These are phyloP conservation scores for Canavalia ensiformis DNA, from an alignment of 306 rosid species.

Conservation along the genomic window DNA sequence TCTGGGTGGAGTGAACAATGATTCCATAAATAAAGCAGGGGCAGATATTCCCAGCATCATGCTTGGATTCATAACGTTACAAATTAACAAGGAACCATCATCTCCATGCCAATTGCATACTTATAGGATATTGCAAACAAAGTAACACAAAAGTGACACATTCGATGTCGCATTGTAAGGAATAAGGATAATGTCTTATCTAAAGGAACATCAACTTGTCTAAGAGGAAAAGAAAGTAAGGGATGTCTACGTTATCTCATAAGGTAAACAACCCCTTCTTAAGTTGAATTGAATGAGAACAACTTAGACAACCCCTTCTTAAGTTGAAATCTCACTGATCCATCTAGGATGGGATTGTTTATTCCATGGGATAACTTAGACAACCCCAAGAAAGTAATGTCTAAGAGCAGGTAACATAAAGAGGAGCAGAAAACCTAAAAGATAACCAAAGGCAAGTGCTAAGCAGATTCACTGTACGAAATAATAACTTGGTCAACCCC, in stretches of 20 bases:
- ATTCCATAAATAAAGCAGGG: slow-evolving; percentile 34
- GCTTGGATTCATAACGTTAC: background rate
- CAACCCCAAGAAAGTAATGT: background rate
- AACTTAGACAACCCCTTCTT: too few relatives aligned
- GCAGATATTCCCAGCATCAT: slow-evolving; percentile 3
- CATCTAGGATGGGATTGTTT: too few relatives aligned
- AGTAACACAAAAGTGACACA: background rate
- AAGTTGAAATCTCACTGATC: too few relatives aligned
- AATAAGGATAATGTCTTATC: background rate
- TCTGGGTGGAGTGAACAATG: background rate
- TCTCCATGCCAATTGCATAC: background rate
- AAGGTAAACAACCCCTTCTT: too few relatives aligned
- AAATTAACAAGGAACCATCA: slow-evolving; percentile 8
- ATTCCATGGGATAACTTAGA: too few relatives aligned
- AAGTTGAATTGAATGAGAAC: too few relatives aligned
- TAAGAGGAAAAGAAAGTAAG: slow-evolving; percentile 24
- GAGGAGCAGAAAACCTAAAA: slow-evolving; percentile 3
- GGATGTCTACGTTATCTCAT: too few relatives aligned
- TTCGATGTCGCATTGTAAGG: background rate
- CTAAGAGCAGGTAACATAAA: slow-evolving; percentile 2
- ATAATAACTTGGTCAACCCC: background rate
- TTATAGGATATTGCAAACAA: slow-evolving; percentile 1
- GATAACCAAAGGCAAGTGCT: slow-evolving; percentile 2
- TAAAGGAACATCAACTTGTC: slow-evolving; percentile 3
- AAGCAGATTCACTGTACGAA: background rate